A percentile compares a stretch with the other conserved stretches of the same genome.
Evolutionary conservation across 2,329 filamentous ascomycete species (phyloP).

Genomic region (Colletotrichum falcatum): DNA sequence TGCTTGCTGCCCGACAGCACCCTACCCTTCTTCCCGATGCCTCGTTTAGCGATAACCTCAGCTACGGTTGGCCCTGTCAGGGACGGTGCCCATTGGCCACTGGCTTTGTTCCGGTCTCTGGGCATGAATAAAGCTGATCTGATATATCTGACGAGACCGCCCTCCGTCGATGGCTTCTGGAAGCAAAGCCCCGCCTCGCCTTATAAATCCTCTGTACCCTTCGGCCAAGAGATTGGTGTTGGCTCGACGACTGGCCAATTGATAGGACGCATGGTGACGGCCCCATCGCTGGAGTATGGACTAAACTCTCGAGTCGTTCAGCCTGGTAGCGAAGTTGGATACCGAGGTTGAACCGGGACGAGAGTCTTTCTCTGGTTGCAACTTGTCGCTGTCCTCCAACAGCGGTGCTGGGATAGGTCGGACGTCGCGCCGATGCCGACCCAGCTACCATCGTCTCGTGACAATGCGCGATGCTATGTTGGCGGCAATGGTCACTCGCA

Average conservation of each 20-base stretch:
- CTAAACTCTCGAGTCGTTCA: constrained; percentile 11
- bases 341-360: constrained; percentile 14
- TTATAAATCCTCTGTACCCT: constrained; percentile 1
- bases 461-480: background rate
- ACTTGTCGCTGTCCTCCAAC: background rate
- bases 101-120: constrained; percentile 2
- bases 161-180: constrained; percentile 12
- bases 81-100: constrained; percentile 8
- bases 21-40: background rate
- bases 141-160: constrained; percentile 15
- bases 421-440: constrained; percentile 21
- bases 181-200: constrained; percentile 17
- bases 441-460: constrained; percentile 17
- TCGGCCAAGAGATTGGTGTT: background rate
- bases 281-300: constrained; percentile 10
- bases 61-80: background rate
- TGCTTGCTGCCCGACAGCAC: background rate
- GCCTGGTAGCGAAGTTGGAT: constrained; percentile 16
- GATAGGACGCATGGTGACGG: background rate
- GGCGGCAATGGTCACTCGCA: background rate
- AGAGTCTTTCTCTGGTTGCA: background rate
- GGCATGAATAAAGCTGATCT: constrained; percentile 33
- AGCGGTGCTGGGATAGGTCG: background rate
- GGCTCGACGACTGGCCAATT: background rate
- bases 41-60: constrained; percentile 13